phyloP scores from a whole-genome alignment of 768 basidiomycete species.

The Tephrocybe sp. region DNA sequence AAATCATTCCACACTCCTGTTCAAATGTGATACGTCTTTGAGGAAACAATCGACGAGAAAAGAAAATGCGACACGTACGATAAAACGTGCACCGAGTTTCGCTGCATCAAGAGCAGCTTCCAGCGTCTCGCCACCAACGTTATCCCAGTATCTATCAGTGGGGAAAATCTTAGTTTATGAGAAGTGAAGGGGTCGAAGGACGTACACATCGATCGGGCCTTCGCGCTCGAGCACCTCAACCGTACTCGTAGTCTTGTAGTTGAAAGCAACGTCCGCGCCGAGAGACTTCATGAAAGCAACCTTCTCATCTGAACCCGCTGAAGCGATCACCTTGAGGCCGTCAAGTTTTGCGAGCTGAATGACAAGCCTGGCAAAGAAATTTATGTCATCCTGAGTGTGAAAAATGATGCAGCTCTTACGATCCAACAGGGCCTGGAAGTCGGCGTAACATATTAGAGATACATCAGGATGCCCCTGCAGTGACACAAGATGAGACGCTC shows the following conservation, averaged over 20 bases:
- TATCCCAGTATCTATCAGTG: conserved; percentile 45
- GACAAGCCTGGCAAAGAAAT: conserved; percentile 30
- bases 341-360: conserved; percentile 50
- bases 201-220: conserved; percentile 47
- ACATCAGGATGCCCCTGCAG: neutral
- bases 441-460: neutral
- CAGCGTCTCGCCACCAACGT: conserved; percentile 58
- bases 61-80: conserved; percentile 31
- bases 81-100: conserved; percentile 42
- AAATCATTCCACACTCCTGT: conserved; percentile 42
- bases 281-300: conserved; percentile 55
- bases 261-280: conserved; percentile 71
- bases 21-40: neutral
- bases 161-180: neutral
- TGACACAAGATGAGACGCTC: neutral
- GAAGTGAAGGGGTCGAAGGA: neutral
- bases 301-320: conserved; percentile 73
- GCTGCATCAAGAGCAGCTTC: conserved; percentile 53
- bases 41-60: neutral
- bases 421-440: conserved; percentile 49
- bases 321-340: conserved; percentile 66
- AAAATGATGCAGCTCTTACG: conserved; percentile 1
- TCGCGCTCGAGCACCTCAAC: conserved; percentile 50
- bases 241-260: conserved; percentile 63
- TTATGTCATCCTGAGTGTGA: neutral